Base-by-base conservation (phyloP, 192 early-diverging fungal species). In the Entomortierella lignicola region DNA sequence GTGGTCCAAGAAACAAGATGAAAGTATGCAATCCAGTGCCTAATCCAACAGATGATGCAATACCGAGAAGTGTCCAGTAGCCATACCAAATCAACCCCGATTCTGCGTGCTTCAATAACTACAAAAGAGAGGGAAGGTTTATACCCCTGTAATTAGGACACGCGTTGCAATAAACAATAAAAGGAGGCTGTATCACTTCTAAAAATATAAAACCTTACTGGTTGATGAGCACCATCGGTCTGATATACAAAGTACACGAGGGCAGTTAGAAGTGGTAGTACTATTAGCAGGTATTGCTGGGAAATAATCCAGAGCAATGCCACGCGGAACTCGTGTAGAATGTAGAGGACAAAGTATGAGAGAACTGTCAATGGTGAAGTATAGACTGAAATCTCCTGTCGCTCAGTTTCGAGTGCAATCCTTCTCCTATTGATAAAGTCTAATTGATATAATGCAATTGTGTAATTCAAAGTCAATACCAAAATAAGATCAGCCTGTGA, bases 21-120 rank as follows among this genome's bases (percentile, higher is more conserved):
- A 98, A 98, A 8, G 97, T 97, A 81, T 97, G 97, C 60, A 98
- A 84, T 8, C 97, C 97, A 1, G 96, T 94, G 4, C 97, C 97
- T 43, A 98, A 86, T 4, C 97, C 97, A 51, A 98, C 92, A 8
- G 95, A 96, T 17, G 96, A 97, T 8, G 92, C 86, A 12, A 97
- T 83, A 7, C 97, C 97, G 26, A 98, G 83, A 10, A 91, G 59
- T 15, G 94, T 69, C 97, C 97, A 98, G 84, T 95, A 97, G 27
- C 87, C 89, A 82, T 94, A 94, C 95, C 95, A 98, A 21, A 87
- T 63, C 17, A 94, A 32, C 66, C 89, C 80, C 10, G 87, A 83
- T 75, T 93, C 90, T 21, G 92, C 41, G 50, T 72, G 63, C 53
- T 81, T 61, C 59, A 87, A 47, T 15, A 77, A 47, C 82, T 82